Evolutionary conservation across 768 basidiomycete genomes (phyloP), one percentile per base, ranked within the genome.

Genomic region (Suillus americanus): DNA sequence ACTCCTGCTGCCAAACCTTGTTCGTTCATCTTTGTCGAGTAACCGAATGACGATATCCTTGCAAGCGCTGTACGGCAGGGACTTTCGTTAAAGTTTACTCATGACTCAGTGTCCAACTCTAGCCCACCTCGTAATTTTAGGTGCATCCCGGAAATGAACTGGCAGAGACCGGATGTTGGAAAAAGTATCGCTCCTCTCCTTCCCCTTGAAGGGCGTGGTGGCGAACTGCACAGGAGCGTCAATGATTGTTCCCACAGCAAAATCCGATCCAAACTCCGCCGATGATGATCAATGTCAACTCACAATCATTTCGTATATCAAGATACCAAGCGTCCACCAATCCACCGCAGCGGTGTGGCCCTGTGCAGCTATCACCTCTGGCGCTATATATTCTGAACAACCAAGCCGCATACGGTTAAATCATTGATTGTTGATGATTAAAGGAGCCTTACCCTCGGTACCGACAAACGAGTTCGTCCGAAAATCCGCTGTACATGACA

Each of bases 261-360:
- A 59, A 30, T 65, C 53, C 62, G 33, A 59, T 30, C 57, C 38
- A 28, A 41, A 41, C 25, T 59, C 57, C 57, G 57, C 57, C 57
- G 40, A 66, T 67, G 51, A 18, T 51, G 16, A 74, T 74, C 73
- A 73, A 73, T 70, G 69, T 61, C 73, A 78, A 50, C 93, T 85
- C 84, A 95, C 93, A 78, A 96, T 95, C 94, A 97, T 97, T 81
- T 99, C 97, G 81, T 95, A 97, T 72, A 99, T 94, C 72, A 99
- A 86, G 72, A 99, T 98, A 45, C 97, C 97, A 59, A 98, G 82
- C 38, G 97, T 99, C 97, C 94, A 96, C 97, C 97, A 99, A 79
- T 99, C 97, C 60, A 99, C 97, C 16, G 97, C 96, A 66, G 95
- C 95, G 43, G 96, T 97, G 78, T 99, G 97, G 20, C 97, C 97